Conservation (phyloP, 805 yeast species). For the Cyberlindnera veronae region DNA sequence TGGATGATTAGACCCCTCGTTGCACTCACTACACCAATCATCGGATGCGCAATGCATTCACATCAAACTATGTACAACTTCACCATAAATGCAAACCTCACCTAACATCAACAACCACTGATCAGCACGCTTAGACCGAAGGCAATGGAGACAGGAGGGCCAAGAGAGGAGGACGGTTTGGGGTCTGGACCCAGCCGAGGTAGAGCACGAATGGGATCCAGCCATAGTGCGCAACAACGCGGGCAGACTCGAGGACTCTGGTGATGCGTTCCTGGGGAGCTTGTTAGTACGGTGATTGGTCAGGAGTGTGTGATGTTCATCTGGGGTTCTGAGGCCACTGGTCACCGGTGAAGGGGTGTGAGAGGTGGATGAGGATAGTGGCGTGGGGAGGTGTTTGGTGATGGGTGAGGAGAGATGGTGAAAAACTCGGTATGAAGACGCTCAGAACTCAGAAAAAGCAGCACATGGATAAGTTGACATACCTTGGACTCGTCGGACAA, state of each 20-base stretch:
- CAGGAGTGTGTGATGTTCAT: too few species aligned
- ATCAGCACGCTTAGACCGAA: constrained; percentile 47
- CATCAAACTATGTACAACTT: neutral
- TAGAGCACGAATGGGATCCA: constrained; percentile 95
- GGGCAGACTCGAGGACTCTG: constrained; percentile 77
- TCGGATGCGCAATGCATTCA: too few species aligned
- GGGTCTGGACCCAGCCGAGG: constrained; percentile 80
- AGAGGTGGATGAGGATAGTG: too few species aligned
- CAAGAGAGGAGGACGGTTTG: constrained; percentile 81
- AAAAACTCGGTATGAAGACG: neutral
- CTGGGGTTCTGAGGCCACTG: too few species aligned
- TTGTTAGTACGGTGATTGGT: too few species aligned
- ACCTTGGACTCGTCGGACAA: constrained; percentile 45
- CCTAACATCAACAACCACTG: neutral
- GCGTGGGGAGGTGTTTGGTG: too few species aligned
- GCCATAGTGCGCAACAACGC: constrained; percentile 90
- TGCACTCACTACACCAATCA: neutral
- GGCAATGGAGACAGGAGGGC: constrained; percentile 77
- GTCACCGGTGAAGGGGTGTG: too few species aligned
- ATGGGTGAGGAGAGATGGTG: neutral
- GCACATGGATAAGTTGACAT: constrained; percentile 10
- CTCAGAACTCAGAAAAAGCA: neutral
- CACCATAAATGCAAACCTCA: neutral
- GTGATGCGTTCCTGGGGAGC: constrained; percentile 77
- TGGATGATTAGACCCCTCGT: too few species aligned